phyloP scores from a whole-genome alignment of 75 land plant species.

The Sequoiadendron giganteum region DNA sequence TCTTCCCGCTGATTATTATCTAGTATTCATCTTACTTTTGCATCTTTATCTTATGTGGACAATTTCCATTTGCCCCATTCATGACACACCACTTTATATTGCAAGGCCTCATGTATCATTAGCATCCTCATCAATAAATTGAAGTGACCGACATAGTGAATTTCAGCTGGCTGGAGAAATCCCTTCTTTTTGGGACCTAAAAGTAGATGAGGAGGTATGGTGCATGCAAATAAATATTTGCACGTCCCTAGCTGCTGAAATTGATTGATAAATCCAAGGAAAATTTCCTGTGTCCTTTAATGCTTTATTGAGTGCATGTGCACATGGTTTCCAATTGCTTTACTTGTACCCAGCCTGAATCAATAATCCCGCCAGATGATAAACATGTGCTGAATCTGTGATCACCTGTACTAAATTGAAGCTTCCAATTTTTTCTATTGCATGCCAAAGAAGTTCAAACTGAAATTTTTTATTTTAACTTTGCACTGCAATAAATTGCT shows the following conservation, averaged over 20 bases:
- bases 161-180: neutral
- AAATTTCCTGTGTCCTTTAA: neutral
- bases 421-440: neutral
- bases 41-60: neutral
- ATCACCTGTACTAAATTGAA: neutral
- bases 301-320: neutral
- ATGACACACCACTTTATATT: neutral
- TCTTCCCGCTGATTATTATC: neutral
- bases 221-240: neutral
- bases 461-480: no score
- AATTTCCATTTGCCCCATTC: neutral
- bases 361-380: neutral
- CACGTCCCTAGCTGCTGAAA: no score
- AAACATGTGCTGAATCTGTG: neutral
- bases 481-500: no score
- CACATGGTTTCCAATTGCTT: neutral
- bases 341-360: neutral
- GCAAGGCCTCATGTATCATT: neutral
- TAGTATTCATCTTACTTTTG: neutral
- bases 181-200: neutral
- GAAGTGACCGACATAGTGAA: neutral
- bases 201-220: neutral
- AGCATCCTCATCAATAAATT: neutral
- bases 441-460: neutral
- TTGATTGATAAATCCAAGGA: neutral